Conservation (phyloP, 2,329 filamentous ascomycete species). For the Paecilomyces sp. region DNA sequence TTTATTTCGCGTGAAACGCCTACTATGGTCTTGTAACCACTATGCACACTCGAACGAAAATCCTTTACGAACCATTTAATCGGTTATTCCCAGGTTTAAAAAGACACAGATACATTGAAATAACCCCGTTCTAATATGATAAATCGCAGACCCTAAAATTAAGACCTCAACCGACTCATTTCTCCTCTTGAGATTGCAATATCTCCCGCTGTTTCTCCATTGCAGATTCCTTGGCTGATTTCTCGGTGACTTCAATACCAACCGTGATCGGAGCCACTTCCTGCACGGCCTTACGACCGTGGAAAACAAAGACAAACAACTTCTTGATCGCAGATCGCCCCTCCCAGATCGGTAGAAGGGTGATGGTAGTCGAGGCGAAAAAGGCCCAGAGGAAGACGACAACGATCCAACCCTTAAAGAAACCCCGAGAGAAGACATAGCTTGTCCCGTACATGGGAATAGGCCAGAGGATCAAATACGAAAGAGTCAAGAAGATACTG, state of each 20-base stretch:
- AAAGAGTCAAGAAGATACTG: constrained; percentile 11
- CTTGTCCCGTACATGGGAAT: constrained; percentile 44
- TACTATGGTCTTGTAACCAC: too few relatives aligned
- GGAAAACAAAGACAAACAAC: neutral
- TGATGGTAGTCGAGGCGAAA: constrained; percentile 9
- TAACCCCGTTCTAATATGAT: too few relatives aligned
- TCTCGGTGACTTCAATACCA: neutral
- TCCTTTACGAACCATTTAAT: too few relatives aligned
- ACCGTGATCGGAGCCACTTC: neutral
- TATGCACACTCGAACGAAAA: too few relatives aligned
- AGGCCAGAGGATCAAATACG: constrained; percentile 38
- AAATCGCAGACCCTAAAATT: neutral
- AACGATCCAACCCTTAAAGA: constrained; percentile 19
- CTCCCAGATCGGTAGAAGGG: neutral
- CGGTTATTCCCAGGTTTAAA: too few relatives aligned
- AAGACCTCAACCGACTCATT: neutral
- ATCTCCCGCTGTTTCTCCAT: neutral
- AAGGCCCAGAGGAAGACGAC: constrained; percentile 17
- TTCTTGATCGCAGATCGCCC: neutral
- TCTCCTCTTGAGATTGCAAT: neutral
- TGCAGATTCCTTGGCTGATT: neutral
- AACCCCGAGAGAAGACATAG: constrained; percentile 35
- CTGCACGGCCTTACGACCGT: neutral
- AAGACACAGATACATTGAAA: too few relatives aligned
- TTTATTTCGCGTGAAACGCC: too few relatives aligned